phyloP scores from a whole-genome alignment of 2,329 filamentous ascomycete species.

The Colletotrichum sp. region DNA sequence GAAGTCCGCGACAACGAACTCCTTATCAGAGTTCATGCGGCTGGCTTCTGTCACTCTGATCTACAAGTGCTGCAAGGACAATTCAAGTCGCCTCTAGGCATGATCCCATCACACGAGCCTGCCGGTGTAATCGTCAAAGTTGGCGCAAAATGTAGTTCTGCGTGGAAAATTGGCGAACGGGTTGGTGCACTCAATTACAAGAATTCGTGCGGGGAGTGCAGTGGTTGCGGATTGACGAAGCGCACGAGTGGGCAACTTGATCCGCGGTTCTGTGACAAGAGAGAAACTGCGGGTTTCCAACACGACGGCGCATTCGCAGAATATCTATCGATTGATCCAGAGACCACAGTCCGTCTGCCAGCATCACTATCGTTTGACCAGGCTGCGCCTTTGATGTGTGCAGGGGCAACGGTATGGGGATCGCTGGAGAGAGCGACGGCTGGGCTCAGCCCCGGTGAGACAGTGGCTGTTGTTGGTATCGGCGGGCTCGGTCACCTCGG shows the following conservation, averaged over 20 bases:
- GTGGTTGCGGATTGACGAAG: constrained; percentile 28
- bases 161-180: constrained; percentile 36
- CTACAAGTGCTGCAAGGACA: constrained; percentile 38
- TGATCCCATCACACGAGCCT: constrained; percentile 41
- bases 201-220: constrained; percentile 32
- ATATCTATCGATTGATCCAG: constrained; percentile 35
- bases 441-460: constrained; percentile 25
- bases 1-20: constrained; percentile 30
- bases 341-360: constrained; percentile 31
- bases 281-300: constrained; percentile 37
- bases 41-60: constrained; percentile 42
- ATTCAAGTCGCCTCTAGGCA: constrained; percentile 29
- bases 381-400: constrained; percentile 41
- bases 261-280: constrained; percentile 34
- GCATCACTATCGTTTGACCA: constrained; percentile 33
- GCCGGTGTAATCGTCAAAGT: constrained; percentile 34
- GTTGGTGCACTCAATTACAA: constrained; percentile 41
- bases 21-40: constrained; percentile 35
- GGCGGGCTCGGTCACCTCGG: constrained; percentile 40
- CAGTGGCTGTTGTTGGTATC: constrained; percentile 37
- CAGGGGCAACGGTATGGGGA: constrained; percentile 39
- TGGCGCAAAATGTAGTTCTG: constrained; percentile 25
- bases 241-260: constrained; percentile 24
- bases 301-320: constrained; percentile 39
- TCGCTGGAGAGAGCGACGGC: constrained; percentile 33